Evolutionary conservation across 148 eudicot genomes (phyloP), one percentile per base, ranked within the genome.

Genomic region (Persicaria maculosa): DNA sequence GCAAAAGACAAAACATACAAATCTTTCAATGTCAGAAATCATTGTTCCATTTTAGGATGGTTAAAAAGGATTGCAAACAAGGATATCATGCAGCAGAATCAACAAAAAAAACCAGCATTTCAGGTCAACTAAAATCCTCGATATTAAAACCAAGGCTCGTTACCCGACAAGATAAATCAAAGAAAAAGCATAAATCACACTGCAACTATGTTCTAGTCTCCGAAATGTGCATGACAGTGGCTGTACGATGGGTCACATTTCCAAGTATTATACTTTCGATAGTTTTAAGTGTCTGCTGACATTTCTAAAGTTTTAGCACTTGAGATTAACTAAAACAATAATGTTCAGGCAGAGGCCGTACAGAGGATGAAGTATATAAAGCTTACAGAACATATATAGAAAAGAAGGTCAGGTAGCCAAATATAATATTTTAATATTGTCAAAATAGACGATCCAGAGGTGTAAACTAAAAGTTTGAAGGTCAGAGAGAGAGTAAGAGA

Each of bases 1-100:
- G 19, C 64, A 53, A 79, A 47, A 59, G 14, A 45, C 47, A 72
- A 48, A 40, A 44, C 20, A 78, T 7, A 50, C 72, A 16, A 31
- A 9, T 25, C 31, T 40, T 17, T 25, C 16, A 59, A 75, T 40
- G 45, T 53, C 16, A 48, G 52, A 68, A 74, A 55, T 75, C 71
- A 57, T 4, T 36, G 46, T n/a, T 36, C 70, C 45, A 65, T 36
- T 7, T 17, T 4, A 20, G 10, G 8, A 5, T 7, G 62, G 19
- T 57, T n/a, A 17, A 15, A 16, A 54, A 17, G 9, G 19, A 57
- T 6, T n/a, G 25, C 8, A 54, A 15, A 54, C 6, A n/a, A 57
- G 62, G 31, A 57, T n/a, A 19, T 8, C 17, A 57, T 5, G 62
- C 45, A 31, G n/a, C 45, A 40, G 45, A 64, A 64, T 44, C 44